Evolutionary conservation across 169 alveolate species (phyloP).

Genomic region (Eimeria acervulina): DNA sequence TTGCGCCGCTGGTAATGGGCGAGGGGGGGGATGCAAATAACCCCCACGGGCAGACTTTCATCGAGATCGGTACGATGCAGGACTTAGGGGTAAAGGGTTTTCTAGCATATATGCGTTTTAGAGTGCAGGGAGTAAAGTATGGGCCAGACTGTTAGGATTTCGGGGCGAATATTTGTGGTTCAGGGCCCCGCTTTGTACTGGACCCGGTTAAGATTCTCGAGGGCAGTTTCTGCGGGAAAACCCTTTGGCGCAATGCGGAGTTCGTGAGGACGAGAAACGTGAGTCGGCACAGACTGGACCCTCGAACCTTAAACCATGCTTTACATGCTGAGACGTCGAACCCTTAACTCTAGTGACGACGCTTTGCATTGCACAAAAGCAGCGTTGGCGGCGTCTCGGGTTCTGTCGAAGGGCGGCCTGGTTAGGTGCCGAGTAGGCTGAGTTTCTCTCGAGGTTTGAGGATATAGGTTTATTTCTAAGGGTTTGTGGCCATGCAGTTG

Average conservation of each 20-base stretch:
- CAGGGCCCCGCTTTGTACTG: slow-evolving; percentile 95
- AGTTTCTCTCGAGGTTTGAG: neutral
- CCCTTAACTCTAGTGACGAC: neutral
- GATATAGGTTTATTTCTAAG: neutral
- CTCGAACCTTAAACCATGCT: neutral
- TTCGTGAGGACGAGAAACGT: slow-evolving; percentile 70
- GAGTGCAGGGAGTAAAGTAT: neutral
- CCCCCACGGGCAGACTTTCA: slow-evolving; percentile 89
- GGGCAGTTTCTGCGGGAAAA: slow-evolving; percentile 93
- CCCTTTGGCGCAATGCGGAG: slow-evolving; percentile 80
- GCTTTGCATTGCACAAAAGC: neutral
- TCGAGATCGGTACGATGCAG: slow-evolving; percentile 86
- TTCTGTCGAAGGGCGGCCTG: neutral
- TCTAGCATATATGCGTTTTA: no score
- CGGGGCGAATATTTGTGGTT: neutral
- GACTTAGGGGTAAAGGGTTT: neutral
- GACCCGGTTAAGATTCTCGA: slow-evolving; percentile 93
- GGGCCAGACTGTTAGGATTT: neutral
- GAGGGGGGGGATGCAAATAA: slow-evolving; percentile 85
- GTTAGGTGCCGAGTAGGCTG: neutral
- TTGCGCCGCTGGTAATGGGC: slow-evolving; percentile 84
- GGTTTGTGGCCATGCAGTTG: slow-evolving; percentile 28
- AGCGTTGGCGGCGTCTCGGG: neutral
- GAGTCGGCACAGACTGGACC: slow-evolving; percentile 6
- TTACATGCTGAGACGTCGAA: neutral